phyloP scores from a whole-genome alignment of 768 basidiomycete genomes.

The Hypholoma fasciculare region DNA sequence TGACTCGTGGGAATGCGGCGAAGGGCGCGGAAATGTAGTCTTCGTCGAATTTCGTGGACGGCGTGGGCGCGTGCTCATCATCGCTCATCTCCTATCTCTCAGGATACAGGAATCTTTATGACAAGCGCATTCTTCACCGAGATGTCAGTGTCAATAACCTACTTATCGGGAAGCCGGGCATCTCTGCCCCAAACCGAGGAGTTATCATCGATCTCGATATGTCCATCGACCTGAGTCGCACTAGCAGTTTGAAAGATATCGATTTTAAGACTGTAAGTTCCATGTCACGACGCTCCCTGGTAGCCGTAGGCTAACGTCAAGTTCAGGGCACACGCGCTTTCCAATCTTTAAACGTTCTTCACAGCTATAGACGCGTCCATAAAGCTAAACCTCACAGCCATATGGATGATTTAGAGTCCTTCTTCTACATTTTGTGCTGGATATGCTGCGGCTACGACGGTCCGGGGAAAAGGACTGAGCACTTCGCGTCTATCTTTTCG shows the following conservation, averaged over 20 bases:
- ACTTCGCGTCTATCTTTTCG: background rate
- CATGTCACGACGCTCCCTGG: too few species aligned
- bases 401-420: conserved; percentile 16
- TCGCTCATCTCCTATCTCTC: background rate
- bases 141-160: conserved; percentile 23
- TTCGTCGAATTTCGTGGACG: too few species aligned
- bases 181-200: background rate
- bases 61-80: too few species aligned
- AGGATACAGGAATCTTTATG: conserved; percentile 17
- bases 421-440: conserved; percentile 13
- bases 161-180: conserved; percentile 4
- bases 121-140: conserved; percentile 11
- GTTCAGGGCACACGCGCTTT: conserved; percentile 13
- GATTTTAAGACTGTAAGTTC: too few species aligned
- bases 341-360: conserved; percentile 10
- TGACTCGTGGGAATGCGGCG: too few species aligned
- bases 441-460: background rate
- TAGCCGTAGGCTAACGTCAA: too few species aligned
- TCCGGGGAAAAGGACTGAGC: background rate
- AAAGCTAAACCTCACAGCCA: background rate
- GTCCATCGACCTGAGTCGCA: background rate
- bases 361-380: background rate
- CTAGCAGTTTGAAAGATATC: too few species aligned
- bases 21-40: too few species aligned
- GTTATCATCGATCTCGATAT: conserved; percentile 13